Percentiles rank a stretch among this genome's conserved stretches.
Evolutionary conservation across 768 basidiomycete genomes (phyloP).

Genomic region (Kwoniella heveanensis): DNA sequence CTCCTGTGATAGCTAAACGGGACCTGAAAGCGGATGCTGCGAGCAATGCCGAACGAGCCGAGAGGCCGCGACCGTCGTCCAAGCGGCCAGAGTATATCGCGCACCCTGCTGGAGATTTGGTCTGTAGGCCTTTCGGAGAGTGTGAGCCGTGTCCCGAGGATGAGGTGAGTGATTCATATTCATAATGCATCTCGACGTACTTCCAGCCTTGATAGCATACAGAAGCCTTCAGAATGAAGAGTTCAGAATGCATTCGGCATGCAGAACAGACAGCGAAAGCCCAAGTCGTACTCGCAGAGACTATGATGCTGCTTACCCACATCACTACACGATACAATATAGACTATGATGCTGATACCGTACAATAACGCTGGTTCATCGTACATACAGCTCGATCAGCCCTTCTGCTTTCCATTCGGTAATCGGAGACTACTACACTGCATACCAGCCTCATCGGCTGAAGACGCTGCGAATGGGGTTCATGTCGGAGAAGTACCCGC

Average conservation of each 20-base stretch:
- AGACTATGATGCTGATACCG: too few species aligned
- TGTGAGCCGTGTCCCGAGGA: conserved; percentile 60
- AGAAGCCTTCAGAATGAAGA: too few species aligned
- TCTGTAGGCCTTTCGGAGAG: conserved; percentile 58
- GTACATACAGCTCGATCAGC: conserved; percentile 68
- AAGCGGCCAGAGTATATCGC: conserved; percentile 32
- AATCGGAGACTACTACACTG: conserved; percentile 89
- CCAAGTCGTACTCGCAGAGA: too few species aligned
- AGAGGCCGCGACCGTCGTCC: background rate
- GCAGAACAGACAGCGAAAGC: too few species aligned
- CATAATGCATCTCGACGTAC: too few species aligned
- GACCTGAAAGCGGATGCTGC: background rate
- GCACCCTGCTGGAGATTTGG: conserved; percentile 45
- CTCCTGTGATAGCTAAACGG: background rate
- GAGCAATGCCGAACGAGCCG: background rate
- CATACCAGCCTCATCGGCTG: conserved; percentile 51
- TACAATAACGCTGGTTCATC: conserved; percentile 2
- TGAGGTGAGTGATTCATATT: conserved; percentile 58
- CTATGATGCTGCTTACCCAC: too few species aligned
- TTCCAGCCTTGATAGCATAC: background rate
- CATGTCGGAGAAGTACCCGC: conserved; percentile 64
- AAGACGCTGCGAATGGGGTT: conserved; percentile 13
- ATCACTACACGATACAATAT: too few species aligned
- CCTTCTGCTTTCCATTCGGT: conserved; percentile 94
- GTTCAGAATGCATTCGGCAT: too few species aligned